Percentiles rank a stretch among this genome's conserved stretches.
These are phyloP conservation scores for Microdochium nivale DNA, from an alignment of 2,329 filamentous ascomycete genomes.

Conservation along the genomic window DNA sequence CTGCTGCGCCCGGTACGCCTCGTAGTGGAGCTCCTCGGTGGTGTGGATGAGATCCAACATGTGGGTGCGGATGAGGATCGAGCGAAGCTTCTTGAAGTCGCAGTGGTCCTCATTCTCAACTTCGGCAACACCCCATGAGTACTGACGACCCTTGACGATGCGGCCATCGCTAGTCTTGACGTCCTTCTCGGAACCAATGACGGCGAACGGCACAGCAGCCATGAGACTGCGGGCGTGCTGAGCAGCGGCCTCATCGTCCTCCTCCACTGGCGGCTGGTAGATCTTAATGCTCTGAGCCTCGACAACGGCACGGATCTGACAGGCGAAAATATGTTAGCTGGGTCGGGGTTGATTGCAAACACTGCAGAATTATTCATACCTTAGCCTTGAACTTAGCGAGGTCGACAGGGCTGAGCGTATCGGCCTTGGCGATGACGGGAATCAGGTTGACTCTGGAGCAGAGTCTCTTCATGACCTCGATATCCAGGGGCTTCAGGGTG, in stretches of 20 bases:
- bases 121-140: slow-evolving; percentile 98
- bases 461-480: slow-evolving; percentile 99
- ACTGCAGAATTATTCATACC: slow-evolving; percentile 42
- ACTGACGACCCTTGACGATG: slow-evolving; percentile 97
- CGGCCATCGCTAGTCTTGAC: slow-evolving; percentile 93
- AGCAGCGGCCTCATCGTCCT: slow-evolving; percentile 93
- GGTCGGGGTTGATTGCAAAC: neutral
- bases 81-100: slow-evolving; percentile 99
- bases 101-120: slow-evolving; percentile 99
- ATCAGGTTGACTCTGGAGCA: slow-evolving; percentile 98
- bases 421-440: slow-evolving; percentile 96
- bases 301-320: slow-evolving; percentile 83
- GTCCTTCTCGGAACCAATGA: slow-evolving; percentile 98
- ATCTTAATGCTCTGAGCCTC: slow-evolving; percentile 99
- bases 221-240: slow-evolving; percentile 92
- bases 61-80: slow-evolving; percentile 96
- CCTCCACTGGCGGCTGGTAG: slow-evolving; percentile 94
- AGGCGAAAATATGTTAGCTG: neutral
- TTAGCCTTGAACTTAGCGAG: slow-evolving; percentile 91
- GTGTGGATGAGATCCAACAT: slow-evolving; percentile 99
- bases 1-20: slow-evolving; percentile 96
- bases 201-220: slow-evolving; percentile 95
- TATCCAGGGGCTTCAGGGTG: slow-evolving; percentile 96
- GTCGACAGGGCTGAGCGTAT: slow-evolving; percentile 89
- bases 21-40: slow-evolving; percentile 98